phyloP scores from a whole-genome alignment of 176 grass and related monocot genomes.

The Musa acuminata region DNA sequence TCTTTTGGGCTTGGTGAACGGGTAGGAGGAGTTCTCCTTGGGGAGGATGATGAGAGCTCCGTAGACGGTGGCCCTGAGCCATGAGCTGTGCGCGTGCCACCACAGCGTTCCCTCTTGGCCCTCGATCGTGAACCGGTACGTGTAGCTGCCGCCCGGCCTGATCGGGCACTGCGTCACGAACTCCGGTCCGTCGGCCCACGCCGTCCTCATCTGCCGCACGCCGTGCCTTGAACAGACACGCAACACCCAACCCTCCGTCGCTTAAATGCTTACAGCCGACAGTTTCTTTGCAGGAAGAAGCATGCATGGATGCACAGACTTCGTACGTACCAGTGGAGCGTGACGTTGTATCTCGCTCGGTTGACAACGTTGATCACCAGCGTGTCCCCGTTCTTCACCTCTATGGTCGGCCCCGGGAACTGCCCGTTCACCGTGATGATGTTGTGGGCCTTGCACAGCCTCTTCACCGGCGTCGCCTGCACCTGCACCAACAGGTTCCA shows the following conservation, averaged over 20 bases:
- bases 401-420: constrained; percentile 71
- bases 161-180: constrained; percentile 95
- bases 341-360: constrained; percentile 56
- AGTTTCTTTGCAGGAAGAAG: background rate
- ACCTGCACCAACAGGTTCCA: constrained; percentile 21
- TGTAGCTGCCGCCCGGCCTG: constrained; percentile 54
- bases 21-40: constrained; percentile 29
- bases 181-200: constrained; percentile 85
- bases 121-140: constrained; percentile 62
- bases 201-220: constrained; percentile 72
- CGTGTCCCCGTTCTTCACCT: constrained; percentile 56
- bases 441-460: constrained; percentile 51
- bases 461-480: constrained; percentile 58
- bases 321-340: constrained; percentile 40
- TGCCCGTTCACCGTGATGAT: constrained; percentile 71
- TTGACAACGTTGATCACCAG: constrained; percentile 45
- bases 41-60: constrained; percentile 71
- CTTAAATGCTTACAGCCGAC: background rate
- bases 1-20: constrained; percentile 34
- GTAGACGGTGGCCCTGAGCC: constrained; percentile 81
- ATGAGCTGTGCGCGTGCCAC: constrained; percentile 95
- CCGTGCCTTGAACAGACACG: constrained; percentile 41
- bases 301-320: background rate
- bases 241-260: background rate
- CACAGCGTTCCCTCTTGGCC: constrained; percentile 81